Conservation (phyloP, 352 stramenopile species). For the Phytophthora multivora region DNA sequence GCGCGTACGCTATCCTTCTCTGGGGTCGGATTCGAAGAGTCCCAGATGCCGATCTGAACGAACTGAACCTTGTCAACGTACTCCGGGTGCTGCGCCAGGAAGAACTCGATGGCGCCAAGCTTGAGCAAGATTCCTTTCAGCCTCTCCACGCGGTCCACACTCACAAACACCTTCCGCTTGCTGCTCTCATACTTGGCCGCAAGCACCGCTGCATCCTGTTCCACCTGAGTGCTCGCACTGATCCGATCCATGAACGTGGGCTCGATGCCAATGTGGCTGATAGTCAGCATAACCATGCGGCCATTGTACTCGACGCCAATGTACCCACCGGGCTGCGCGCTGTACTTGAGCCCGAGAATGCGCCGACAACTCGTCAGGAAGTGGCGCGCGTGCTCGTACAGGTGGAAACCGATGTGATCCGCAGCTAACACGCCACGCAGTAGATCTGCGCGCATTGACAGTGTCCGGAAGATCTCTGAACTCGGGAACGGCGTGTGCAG, state of each 20-base stretch:
- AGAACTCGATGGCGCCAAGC: slow-evolving; percentile 95
- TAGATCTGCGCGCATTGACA: slow-evolving; percentile 96
- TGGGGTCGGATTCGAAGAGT: slow-evolving; percentile 73
- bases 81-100: slow-evolving; percentile 87
- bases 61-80: slow-evolving; percentile 88
- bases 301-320: slow-evolving; percentile 97
- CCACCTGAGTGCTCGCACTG: slow-evolving; percentile 56
- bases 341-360: slow-evolving; percentile 89
- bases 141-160: slow-evolving; percentile 95
- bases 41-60: slow-evolving; percentile 81
- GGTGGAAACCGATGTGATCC: slow-evolving; percentile 98
- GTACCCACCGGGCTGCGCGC: slow-evolving; percentile 90
- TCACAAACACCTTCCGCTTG: slow-evolving; percentile 89
- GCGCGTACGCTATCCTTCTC: slow-evolving; percentile 67
- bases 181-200: slow-evolving; percentile 57
- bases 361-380: slow-evolving; percentile 97
- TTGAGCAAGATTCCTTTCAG: slow-evolving; percentile 98
- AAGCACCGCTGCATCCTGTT: slow-evolving; percentile 49
- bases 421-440: slow-evolving; percentile 96
- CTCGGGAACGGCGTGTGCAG: slow-evolving; percentile 99
- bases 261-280: slow-evolving; percentile 98
- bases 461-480: slow-evolving; percentile 98
- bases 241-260: slow-evolving; percentile 83
- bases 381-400: slow-evolving; percentile 98
- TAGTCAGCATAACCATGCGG: slow-evolving; percentile 96